Evolutionary conservation across 1,139 yeast genomes (phyloP), one percentile per base, ranked within the genome.

Genomic region (Nakaseomyces bracarensis): DNA sequence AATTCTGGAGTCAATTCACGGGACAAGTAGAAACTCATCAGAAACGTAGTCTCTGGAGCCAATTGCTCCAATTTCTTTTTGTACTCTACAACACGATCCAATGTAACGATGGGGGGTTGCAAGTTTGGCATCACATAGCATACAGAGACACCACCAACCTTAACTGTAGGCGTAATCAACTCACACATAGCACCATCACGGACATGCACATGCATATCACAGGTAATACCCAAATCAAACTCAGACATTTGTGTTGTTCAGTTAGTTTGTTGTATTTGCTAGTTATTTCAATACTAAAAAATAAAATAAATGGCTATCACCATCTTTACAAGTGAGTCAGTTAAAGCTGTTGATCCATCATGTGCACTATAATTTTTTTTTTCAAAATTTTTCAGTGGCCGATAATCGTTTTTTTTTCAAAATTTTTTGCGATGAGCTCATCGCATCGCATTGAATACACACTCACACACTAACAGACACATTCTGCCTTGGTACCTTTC

Each of bases 81-180:
- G 69, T 93, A 91, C 41, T 74, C 75, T 10, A 76, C 63, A 20
- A 82, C 97, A 50, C 75, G 71, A 18, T 79, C 81, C 40, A 87
- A 71, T n/a, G 86, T 80, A 2, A 91, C 83, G 46, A 91, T 64
- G 30, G 99, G 98, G 9, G 98, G 98, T 27, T 79, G 85, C 49
- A 93, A 68, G 63, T 91, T 91, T 28, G 99, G 98, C 99, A 93
- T 91, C 48, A 91, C 79, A 54, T 86, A 91, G 3, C 93, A 95
- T 40, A 87, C 79, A 2, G 95, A 81, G 15, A 84, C 71, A 43
- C 99, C 98, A 36, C 99, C 98, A 48, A 79, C 77, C 52, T 80
- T 75, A 14, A 91, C 83, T 0, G 95, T 82, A 8, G 98, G 98
- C 0, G 96, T 75, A 28, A 89, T 86, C 26, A 85, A 72, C 52